Evolutionary conservation across 1,139 yeast species (phyloP), one percentile per base, ranked within the genome.

Genomic region (Candida pseudoviswanathii): DNA sequence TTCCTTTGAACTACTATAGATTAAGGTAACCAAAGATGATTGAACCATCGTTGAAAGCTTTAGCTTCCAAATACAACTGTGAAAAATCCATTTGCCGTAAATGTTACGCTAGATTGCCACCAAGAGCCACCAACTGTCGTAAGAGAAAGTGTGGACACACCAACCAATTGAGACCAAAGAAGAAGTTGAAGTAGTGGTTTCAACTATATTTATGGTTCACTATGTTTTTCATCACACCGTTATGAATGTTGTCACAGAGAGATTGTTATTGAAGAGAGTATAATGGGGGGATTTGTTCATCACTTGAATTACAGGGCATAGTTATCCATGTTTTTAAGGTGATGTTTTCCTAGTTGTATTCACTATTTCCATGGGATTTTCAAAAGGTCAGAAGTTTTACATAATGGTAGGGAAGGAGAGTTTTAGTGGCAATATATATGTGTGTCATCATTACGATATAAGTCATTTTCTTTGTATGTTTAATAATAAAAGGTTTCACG

Each of bases 101-200:
- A 80, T 94, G 99, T 85, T 94, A 94, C 87, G 98, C 99, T 71
- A 95, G 99, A 86, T 91, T 94, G 75, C 99, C 99, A 74, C 97
- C 98, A 80, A 94, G 98, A 88, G 99, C 99, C 70, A 94, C 98
- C 81, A 94, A 94, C 97, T 94, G 99, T 87, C 91, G 99, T 86
- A 94, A 94, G 98, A 91, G 97, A 90, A 94, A 94, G 87, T 94
- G 99, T 82, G 99, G 99, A 73, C 99, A 94, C 96, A 85, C 97
- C 79, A 94, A 94, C 86, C 99, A 94, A 85, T 89, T 94, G 81
- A 91, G 98, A 86, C 97, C 97, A 82, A 92, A 92, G 96, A 94
- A 94, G 96, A 94, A 94, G 91, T 88, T 91, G 80, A 92, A 92
- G 86, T 92, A 83, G 81, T 75, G 80, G 48, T 37, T 41, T 33